Evolutionary conservation across 495 filamentous ascomycete genomes (phyloP), one percentile per base, ranked within the genome.

Genomic region (Aspergillus asperescens): DNA sequence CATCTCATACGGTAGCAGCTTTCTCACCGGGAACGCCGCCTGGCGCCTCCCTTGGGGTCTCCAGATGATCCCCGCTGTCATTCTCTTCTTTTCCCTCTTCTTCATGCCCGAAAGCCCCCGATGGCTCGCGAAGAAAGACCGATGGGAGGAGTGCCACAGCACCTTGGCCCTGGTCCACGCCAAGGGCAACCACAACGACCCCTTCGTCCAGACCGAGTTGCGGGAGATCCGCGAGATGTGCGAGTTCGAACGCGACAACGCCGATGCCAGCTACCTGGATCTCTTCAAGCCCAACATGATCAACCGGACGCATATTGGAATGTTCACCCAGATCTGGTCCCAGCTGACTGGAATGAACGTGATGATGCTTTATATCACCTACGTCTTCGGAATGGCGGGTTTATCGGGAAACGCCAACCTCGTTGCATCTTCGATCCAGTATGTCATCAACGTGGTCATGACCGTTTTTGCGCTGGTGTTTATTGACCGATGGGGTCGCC

Each of bases 271-370:
- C 27, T 90, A 85, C 65, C 47, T 81, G 15, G 86, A 90, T 51
- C 70, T 93, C 7, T 77, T 93, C 67, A 76, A 69, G 28, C 82
- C 83, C 0, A 68, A 73, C 7, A 89, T 90, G 84, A 65, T 88
- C 63, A 84, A 89, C 69, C 80, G 85, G 10, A 87, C 85, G 25
- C 58, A 78, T 46, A 82, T 87, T 57, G 87, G 88, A 50, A 52
- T 91, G 29, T 89, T 86, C 60, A 84, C 77, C 0, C 88, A 91
- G 68, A 86, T 93, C 62, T 91, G 88, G 88, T 83, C 82, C 27
- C 88, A 93, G 62, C 69, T 91, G 41, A 87, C 85, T 1, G 88
- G 88, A 34, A 89, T 90, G 83, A 91, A 90, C 62, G 86, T 90
- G 22, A 90, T 90, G 86, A 88, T 69, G 65, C 67, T 67, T 49